Evolutionary conservation across 2,329 filamentous ascomycete genomes (phyloP).

Genomic region (Aureobasidium sp.): DNA sequence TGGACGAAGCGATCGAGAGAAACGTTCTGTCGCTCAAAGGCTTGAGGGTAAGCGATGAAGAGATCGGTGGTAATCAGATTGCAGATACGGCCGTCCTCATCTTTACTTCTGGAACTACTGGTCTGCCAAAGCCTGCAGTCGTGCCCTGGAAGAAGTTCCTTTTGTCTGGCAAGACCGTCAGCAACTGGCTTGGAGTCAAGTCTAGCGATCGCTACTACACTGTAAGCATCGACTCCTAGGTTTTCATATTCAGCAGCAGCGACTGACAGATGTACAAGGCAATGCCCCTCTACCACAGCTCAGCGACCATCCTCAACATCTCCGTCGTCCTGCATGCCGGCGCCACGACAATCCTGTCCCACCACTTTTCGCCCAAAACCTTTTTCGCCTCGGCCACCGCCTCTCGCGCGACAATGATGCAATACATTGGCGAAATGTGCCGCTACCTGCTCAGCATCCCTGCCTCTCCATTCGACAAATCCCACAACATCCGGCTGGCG

Average conservation of each 20-base stretch:
- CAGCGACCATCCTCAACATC: slow-evolving; percentile 65
- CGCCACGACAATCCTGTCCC: slow-evolving; percentile 63
- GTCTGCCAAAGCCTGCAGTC: slow-evolving; percentile 59
- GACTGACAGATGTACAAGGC: slow-evolving; percentile 31
- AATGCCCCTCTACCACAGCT: slow-evolving; percentile 86
- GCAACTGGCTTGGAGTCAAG: slow-evolving; percentile 52
- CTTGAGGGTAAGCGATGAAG: slow-evolving; percentile 28
- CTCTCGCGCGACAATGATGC: slow-evolving; percentile 65
- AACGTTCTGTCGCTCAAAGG: slow-evolving; percentile 29
- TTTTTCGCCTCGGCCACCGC: slow-evolving; percentile 74
- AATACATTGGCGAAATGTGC: slow-evolving; percentile 84
- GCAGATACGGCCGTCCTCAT: slow-evolving; percentile 64
- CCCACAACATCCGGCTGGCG: slow-evolving; percentile 65
- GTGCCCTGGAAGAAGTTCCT: slow-evolving; percentile 30
- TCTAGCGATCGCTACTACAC: slow-evolving; percentile 76
- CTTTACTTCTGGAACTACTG: slow-evolving; percentile 80
- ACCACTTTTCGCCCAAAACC: slow-evolving; percentile 67
- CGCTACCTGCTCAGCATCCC: slow-evolving; percentile 69
- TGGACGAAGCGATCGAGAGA: slow-evolving; percentile 55
- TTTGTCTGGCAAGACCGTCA: slow-evolving; percentile 23
- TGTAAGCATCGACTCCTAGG: background rate
- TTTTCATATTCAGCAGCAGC: no score
- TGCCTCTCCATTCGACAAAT: slow-evolving; percentile 60
- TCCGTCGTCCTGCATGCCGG: slow-evolving; percentile 56
- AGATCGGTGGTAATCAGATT: slow-evolving; percentile 24